These are phyloP conservation scores for Boletus pseudo-olivaceus DNA, from an alignment of 768 basidiomycete genomes.

Conservation along the genomic window DNA sequence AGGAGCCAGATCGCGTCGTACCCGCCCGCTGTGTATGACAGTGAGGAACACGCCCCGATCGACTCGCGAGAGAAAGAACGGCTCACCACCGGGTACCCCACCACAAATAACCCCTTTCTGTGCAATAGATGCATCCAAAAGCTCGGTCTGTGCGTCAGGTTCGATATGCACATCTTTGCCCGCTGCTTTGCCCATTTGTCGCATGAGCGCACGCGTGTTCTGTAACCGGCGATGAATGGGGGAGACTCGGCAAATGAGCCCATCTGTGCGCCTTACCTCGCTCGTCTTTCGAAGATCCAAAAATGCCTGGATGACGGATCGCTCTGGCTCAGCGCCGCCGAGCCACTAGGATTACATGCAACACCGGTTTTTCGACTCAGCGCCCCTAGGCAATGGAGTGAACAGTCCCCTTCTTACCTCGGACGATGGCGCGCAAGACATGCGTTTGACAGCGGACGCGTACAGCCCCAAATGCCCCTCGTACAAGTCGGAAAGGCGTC, in stretches of 20 bases:
- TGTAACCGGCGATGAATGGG: slow-evolving; percentile 28
- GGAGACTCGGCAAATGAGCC: neutral
- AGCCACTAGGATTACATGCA: slow-evolving; percentile 43
- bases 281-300: slow-evolving; percentile 53
- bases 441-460: slow-evolving; percentile 54
- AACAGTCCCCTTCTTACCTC: slow-evolving; percentile 42
- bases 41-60: neutral
- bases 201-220: slow-evolving; percentile 79
- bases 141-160: slow-evolving; percentile 77
- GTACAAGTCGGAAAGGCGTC: slow-evolving; percentile 48
- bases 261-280: slow-evolving; percentile 42
- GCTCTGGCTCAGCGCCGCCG: neutral
- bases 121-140: slow-evolving; percentile 74
- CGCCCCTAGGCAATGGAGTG: neutral
- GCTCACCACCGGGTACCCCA: slow-evolving; percentile 92
- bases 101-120: slow-evolving; percentile 88
- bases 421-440: slow-evolving; percentile 52
- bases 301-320: slow-evolving; percentile 51
- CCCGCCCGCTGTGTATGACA: slow-evolving; percentile 69
- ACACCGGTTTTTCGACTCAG: neutral
- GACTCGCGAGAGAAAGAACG: neutral
- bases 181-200: slow-evolving; percentile 72
- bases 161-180: slow-evolving; percentile 76
- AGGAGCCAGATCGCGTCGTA: slow-evolving; percentile 97
- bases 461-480: slow-evolving; percentile 49